Percentiles rank a stretch among this genome's conserved stretches.
These are phyloP conservation scores for Stygiomarasmius scandens DNA, from an alignment of 1,284 basidiomycete genomes.

Conservation along the genomic window DNA sequence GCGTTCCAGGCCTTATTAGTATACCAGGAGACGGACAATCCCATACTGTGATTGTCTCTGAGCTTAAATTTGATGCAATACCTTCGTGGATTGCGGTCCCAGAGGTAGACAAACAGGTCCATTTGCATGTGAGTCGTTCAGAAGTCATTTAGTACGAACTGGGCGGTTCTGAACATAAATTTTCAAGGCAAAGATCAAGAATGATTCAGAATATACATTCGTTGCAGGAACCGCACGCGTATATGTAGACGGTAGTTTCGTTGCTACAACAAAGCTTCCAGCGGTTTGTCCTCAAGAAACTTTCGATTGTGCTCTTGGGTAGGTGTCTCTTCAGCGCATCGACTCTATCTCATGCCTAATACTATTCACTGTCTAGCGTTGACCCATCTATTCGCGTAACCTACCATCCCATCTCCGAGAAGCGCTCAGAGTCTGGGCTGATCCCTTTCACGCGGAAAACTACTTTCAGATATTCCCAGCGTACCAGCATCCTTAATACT, in stretches of 20 bases:
- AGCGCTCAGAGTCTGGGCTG: too few relatives aligned
- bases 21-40: constrained; percentile 32
- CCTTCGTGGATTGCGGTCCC: constrained; percentile 37
- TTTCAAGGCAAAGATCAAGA: too few relatives aligned
- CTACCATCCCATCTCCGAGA: too few relatives aligned
- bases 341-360: neutral
- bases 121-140: constrained; percentile 33
- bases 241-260: constrained; percentile 40
- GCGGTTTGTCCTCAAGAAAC: constrained; percentile 32
- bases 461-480: constrained; percentile 6
- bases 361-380: constrained; percentile 11
- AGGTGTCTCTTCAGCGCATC: constrained; percentile 17
- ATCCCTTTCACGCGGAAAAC: constrained; percentile 8
- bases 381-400: too few relatives aligned
- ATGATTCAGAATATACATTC: constrained; percentile 39
- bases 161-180: too few relatives aligned
- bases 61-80: constrained; percentile 30
- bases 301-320: too few relatives aligned
- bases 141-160: neutral
- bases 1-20: constrained; percentile 33
- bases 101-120: constrained; percentile 29
- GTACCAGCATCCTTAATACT: constrained; percentile 9
- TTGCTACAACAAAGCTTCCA: constrained; percentile 28
- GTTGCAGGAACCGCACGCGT: constrained; percentile 34
- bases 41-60: constrained; percentile 36